Conservation (phyloP, 441 rosid species). For the Metrosideros polymorpha region DNA sequence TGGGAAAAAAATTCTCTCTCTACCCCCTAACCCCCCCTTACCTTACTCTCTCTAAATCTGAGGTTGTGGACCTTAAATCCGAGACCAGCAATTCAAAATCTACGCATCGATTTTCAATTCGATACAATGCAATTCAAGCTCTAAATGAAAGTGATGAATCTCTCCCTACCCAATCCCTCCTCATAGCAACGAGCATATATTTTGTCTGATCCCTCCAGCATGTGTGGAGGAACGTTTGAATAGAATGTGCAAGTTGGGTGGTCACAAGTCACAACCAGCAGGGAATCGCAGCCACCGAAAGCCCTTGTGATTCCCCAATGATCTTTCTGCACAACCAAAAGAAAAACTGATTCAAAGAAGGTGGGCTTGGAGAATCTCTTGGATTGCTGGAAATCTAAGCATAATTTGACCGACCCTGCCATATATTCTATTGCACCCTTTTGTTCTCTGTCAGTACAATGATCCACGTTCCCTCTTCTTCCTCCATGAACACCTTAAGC, state of each 20-base stretch:
- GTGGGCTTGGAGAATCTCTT: not conserved
- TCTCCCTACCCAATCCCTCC: not conserved
- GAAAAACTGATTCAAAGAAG: not conserved
- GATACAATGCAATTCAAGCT: not conserved
- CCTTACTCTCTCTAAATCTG: not conserved
- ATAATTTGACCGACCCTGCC: not conserved
- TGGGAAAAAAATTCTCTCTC: not conserved
- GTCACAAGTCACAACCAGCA: not conserved
- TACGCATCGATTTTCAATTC: not conserved
- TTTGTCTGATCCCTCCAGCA: not conserved
- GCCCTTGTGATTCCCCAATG: not conserved
- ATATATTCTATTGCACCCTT: not conserved
- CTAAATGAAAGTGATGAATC: not conserved
- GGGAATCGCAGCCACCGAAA: not conserved
- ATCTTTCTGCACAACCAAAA: not conserved
- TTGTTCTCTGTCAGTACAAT: not conserved
- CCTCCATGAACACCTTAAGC: not conserved
- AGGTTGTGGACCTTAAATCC: not conserved
- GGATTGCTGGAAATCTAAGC: not conserved
- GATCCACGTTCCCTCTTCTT: not conserved
- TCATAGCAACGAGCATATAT: not conserved
- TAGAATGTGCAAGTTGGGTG: not conserved
- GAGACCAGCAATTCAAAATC: not conserved
- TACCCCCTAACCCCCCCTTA: accelerated
- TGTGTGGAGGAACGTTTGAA: not conserved